phyloP scores from a whole-genome alignment of 2,329 filamentous ascomycete genomes.

The Lomentospora prolificans region DNA sequence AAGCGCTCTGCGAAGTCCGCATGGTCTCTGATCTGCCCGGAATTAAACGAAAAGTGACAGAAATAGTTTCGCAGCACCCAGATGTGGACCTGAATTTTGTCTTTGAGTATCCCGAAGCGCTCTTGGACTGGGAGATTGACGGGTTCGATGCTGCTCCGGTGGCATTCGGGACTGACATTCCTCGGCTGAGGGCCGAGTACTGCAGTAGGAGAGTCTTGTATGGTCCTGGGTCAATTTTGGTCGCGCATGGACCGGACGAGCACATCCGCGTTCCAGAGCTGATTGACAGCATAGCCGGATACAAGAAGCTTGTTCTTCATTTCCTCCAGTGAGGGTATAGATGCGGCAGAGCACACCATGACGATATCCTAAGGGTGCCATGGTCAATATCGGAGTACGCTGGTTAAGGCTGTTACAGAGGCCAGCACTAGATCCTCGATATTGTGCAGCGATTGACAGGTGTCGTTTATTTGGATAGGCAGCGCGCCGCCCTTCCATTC shows the following conservation, averaged over 20 bases:
- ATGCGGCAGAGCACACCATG: too few relatives aligned
- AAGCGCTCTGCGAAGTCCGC: slow-evolving; percentile 28
- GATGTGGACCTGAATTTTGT: slow-evolving; percentile 23
- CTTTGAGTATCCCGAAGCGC: slow-evolving; percentile 26
- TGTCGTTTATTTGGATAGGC: too few relatives aligned
- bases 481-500: too few relatives aligned
- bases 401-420: too few relatives aligned
- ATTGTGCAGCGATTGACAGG: too few relatives aligned
- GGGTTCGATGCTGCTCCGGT: slow-evolving; percentile 67
- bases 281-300: slow-evolving; percentile 25
- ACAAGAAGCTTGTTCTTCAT: slow-evolving; percentile 22
- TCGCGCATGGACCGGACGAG: slow-evolving; percentile 81
- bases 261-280: slow-evolving; percentile 39
- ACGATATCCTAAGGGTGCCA: too few relatives aligned
- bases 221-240: slow-evolving; percentile 65
- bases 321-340: slow-evolving; percentile 8
- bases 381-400: too few relatives aligned
- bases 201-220: slow-evolving; percentile 55
- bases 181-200: slow-evolving; percentile 60
- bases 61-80: slow-evolving; percentile 20
- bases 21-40: slow-evolving; percentile 24
- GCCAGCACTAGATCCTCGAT: too few relatives aligned
- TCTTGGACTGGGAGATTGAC: slow-evolving; percentile 21
- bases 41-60: slow-evolving; percentile 22
- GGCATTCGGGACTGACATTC: slow-evolving; percentile 91